Evolutionary conservation across 805 yeast genomes (phyloP).

Genomic region (Nakazawaea ernobii): DNA sequence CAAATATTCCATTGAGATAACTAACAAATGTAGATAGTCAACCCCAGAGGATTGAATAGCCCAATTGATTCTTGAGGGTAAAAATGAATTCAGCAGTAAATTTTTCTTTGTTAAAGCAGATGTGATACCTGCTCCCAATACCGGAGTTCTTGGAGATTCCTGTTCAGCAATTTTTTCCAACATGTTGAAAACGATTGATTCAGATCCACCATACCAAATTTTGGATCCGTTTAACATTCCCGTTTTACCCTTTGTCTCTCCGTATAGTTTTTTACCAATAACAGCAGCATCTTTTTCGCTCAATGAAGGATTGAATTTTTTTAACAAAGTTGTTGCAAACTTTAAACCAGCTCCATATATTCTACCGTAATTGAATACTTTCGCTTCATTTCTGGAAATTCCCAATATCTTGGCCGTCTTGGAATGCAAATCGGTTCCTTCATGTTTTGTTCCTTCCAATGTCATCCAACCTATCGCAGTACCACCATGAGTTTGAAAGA

Average conservation of each 20-base stretch:
- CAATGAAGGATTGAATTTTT: constrained; percentile 72
- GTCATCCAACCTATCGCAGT: constrained; percentile 99
- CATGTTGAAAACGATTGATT: constrained; percentile 84
- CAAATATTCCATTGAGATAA: constrained; percentile 84
- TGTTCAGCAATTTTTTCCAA: constrained; percentile 83
- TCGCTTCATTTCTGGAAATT: constrained; percentile 87
- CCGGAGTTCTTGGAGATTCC: constrained; percentile 81
- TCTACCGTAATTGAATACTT: constrained; percentile 92
- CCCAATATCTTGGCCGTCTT: constrained; percentile 89
- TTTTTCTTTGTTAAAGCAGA: constrained; percentile 67
- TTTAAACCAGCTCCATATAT: constrained; percentile 96
- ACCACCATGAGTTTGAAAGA: constrained; percentile 86
- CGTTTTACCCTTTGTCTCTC: constrained; percentile 74
- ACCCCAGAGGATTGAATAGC: constrained; percentile 98
- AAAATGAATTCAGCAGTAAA: constrained; percentile 56
- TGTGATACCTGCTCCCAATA: constrained; percentile 89
- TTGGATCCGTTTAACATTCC: constrained; percentile 19
- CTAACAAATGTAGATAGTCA: constrained; percentile 81
- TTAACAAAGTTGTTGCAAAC: constrained; percentile 79
- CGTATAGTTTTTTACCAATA: constrained; percentile 64
- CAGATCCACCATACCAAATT: constrained; percentile 86
- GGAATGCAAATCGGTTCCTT: constrained; percentile 92
- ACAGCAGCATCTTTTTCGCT: constrained; percentile 59
- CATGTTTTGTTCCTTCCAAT: constrained; percentile 86
- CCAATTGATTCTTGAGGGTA: constrained; percentile 95